These are phyloP conservation scores for Cynara cardunculus DNA, from an alignment of 129 eudicot genomes.

Conservation along the genomic window DNA sequence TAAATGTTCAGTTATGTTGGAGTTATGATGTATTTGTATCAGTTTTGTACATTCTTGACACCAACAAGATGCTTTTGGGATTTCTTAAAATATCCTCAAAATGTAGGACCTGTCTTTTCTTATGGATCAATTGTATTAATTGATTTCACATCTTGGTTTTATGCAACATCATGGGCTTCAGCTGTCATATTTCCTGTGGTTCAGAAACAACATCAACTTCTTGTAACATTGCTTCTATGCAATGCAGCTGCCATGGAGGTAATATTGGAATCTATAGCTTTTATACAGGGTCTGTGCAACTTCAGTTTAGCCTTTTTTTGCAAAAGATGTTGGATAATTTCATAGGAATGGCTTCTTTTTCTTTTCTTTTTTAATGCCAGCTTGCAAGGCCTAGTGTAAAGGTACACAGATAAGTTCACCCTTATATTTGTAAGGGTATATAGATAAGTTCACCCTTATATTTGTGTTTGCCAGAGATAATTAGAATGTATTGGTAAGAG, in stretches of 20 bases:
- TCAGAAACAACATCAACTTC: slow-evolving; percentile 97
- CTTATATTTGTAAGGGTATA: neutral
- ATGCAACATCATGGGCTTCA: slow-evolving; percentile 33
- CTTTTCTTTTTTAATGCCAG: neutral
- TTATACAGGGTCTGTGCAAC: neutral
- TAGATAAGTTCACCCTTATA: neutral
- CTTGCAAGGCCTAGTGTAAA: neutral
- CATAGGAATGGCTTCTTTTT: neutral
- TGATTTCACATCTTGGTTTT: slow-evolving; percentile 12
- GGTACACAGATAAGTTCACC: neutral
- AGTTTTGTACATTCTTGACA: neutral
- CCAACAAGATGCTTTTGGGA: slow-evolving; percentile 8
- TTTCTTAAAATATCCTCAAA: neutral
- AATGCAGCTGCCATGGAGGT: slow-evolving; percentile 99
- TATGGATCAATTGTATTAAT: neutral
- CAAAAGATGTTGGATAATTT: neutral
- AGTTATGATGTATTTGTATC: neutral
- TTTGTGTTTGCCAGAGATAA: neutral
- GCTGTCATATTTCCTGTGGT: slow-evolving; percentile 90
- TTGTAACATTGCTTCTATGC: slow-evolving; percentile 94
- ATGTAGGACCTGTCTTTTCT: neutral
- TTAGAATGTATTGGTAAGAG: neutral
- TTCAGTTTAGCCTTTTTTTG: neutral
- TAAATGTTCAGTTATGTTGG: neutral
- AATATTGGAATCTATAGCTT: neutral